These are phyloP conservation scores for Solanum paucissectum DNA, from an alignment of 257 asterid species.

Conservation along the genomic window DNA sequence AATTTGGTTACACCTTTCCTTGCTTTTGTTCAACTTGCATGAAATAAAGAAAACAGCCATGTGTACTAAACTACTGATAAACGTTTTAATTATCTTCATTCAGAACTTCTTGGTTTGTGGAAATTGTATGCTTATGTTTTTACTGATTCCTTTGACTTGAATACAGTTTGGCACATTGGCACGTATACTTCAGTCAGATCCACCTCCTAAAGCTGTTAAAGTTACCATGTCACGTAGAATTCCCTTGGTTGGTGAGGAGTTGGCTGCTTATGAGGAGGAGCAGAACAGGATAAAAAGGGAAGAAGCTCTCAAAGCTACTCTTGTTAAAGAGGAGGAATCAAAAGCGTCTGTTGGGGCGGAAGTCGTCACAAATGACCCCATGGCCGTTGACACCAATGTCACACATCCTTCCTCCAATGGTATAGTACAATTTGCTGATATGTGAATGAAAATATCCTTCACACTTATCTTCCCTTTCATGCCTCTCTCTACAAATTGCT, in stretches of 20 bases:
- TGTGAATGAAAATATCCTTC: neutral
- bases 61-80: neutral
- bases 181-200: slow-evolving; percentile 96
- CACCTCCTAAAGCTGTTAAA: slow-evolving; percentile 99
- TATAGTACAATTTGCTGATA: slow-evolving; percentile 11
- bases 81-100: neutral
- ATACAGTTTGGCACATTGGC: slow-evolving; percentile 87
- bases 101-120: neutral
- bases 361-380: slow-evolving; percentile 46
- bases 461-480: neutral
- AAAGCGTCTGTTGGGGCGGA: slow-evolving; percentile 52
- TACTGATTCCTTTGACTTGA: slow-evolving; percentile 10
- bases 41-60: neutral
- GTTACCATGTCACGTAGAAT: slow-evolving; percentile 87
- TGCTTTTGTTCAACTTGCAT: neutral
- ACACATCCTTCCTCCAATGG: slow-evolving; percentile 44
- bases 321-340: slow-evolving; percentile 79
- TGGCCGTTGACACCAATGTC: slow-evolving; percentile 56
- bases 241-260: slow-evolving; percentile 96
- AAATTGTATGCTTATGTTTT: neutral
- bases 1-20: neutral
- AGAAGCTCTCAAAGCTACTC: slow-evolving; percentile 86
- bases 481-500: neutral
- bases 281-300: slow-evolving; percentile 70
- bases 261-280: slow-evolving; percentile 99